phyloP scores from a whole-genome alignment of 805 yeast species.

The Saccharomyces cerevisiae region DNA sequence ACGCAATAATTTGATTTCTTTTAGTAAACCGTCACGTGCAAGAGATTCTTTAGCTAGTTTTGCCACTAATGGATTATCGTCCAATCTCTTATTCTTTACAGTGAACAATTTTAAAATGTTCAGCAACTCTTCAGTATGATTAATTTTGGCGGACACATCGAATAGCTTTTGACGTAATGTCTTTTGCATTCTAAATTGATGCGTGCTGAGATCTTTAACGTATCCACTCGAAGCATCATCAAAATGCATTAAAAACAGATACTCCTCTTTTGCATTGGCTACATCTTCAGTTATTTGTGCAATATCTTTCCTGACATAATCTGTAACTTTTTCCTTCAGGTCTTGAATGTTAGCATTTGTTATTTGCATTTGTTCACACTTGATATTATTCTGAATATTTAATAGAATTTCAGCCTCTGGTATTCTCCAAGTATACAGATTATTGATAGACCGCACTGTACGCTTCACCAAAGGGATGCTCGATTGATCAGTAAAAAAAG shows the following conservation, averaged over 20 bases:
- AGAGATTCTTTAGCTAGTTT: constrained; percentile 13
- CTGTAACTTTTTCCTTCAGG: background rate
- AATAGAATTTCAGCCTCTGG: constrained; percentile 20
- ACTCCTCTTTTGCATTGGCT: background rate
- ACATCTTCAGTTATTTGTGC: background rate
- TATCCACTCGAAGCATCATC: background rate
- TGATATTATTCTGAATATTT: constrained; percentile 4
- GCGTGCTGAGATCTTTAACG: constrained; percentile 12
- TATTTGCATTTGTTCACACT: background rate
- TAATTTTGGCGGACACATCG: constrained; percentile 8
- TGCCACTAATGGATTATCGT: constrained; percentile 12
- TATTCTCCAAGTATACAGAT: constrained; percentile 34
- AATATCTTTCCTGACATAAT: background rate
- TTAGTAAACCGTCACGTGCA: constrained; percentile 13
- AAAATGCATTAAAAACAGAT: background rate
- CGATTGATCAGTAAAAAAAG: constrained; percentile 31
- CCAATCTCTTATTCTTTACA: constrained; percentile 7
- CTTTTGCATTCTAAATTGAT: constrained; percentile 17
- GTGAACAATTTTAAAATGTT: constrained; percentile 18
- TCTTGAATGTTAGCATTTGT: background rate
- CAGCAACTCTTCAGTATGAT: constrained; percentile 13
- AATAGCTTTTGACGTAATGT: constrained; percentile 19
- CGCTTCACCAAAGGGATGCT: constrained; percentile 18
- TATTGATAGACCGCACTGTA: constrained; percentile 21
- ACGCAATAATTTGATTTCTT: constrained; percentile 18